Evolutionary conservation across 306 rosid genomes (phyloP), one percentile per base, ranked within the genome.

Genomic region (Pyrus betulifolia): DNA sequence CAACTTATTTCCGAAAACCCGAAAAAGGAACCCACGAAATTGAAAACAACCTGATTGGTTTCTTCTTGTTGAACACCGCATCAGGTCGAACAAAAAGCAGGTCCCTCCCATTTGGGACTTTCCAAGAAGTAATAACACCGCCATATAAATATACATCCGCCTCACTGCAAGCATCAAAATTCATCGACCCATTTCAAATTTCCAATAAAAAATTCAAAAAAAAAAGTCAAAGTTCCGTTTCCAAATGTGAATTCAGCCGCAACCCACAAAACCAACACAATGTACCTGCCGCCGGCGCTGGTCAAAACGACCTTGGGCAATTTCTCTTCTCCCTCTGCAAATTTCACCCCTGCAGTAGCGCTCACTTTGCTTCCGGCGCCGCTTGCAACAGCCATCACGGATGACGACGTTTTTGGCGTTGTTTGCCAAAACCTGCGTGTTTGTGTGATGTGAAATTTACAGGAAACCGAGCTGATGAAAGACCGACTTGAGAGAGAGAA

Each of bases 31-130:
- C 8, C 44, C 66, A 27, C 28, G 19, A 18, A 42, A 51, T 46
- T 21, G 60, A 62, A 71, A 52, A 81, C 77, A 83, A 94, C 98
- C 98, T 94, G 88, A 95, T 90, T 14, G 98, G 96, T 75, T 95
- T 95, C 80, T 90, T 90, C 92, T 85, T 82, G 71, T 89, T 88
- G 22, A 95, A 95, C 70, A 95, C 91, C 57, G 93, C 98, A 61
- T 95, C 98, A 21, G 98, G 98, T 44, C 98, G 88, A 74, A 95
- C 96, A 51, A 95, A 95, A 14, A 95, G 95, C 18, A 95, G 90
- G 86, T 95, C 96, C 78, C 88, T 95, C 57, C 91, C 97, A 76
- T 31, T 84, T 5, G 96, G 86, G 54, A 88, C 78, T 68, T 86
- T 92, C 98, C 98, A 95, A 61, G 98, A 95, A 38, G 98, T 88